These are phyloP conservation scores for Apiospora phragmitis DNA, from an alignment of 2,329 filamentous ascomycete species.

Conservation along the genomic window DNA sequence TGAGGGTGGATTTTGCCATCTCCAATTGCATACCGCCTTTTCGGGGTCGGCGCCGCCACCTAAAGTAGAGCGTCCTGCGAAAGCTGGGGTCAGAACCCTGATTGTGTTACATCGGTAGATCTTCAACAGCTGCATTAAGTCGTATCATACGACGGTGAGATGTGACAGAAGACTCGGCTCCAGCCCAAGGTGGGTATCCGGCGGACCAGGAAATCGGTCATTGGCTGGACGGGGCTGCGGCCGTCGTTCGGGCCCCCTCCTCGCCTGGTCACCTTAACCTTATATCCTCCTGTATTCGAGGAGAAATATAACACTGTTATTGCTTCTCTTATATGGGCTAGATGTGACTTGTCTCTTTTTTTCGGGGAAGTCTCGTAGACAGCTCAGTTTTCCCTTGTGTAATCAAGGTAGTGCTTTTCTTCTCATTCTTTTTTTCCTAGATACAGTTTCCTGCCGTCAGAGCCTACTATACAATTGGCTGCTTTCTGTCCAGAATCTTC, in stretches of 20 bases:
- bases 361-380: background rate
- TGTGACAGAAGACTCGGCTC: background rate
- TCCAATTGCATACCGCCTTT: no score
- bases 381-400: no score
- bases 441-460: background rate
- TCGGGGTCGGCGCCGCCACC: no score
- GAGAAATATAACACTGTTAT: no score
- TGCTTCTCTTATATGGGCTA: background rate
- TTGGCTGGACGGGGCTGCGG: background rate
- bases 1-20: no score
- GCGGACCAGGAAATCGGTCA: background rate
- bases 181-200: background rate
- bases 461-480: background rate
- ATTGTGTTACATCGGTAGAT: no score
- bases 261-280: background rate
- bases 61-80: no score
- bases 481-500: no score
- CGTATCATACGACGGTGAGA: background rate
- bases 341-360: background rate
- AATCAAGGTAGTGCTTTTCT: no score
- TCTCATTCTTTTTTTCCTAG: background rate
- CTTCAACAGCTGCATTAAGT: no score
- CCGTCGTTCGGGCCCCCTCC: background rate
- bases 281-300: no score
- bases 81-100: no score